Conservation (phyloP, 805 yeast genomes). For the Saturnispora gosingensis region DNA sequence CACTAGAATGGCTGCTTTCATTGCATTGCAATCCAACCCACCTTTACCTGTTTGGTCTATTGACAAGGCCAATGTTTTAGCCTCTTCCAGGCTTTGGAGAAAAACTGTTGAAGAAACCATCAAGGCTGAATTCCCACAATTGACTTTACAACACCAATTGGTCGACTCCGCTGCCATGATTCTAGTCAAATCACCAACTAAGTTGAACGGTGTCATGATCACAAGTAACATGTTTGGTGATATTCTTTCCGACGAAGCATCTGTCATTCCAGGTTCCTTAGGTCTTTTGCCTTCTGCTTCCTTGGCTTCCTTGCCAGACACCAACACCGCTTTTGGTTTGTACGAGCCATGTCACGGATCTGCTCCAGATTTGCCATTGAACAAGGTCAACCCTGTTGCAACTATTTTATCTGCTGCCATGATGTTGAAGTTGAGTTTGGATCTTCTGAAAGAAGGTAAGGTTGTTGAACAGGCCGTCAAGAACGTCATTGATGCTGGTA, state of each 20-base stretch:
- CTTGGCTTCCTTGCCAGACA: conserved; percentile 92
- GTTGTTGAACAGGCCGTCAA: conserved; percentile 86
- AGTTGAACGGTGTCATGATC: conserved; percentile 84
- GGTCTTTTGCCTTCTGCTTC: conserved; percentile 96
- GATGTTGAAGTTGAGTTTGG: conserved; percentile 90
- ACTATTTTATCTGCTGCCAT: conserved; percentile 92
- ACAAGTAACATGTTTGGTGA: conserved; percentile 98
- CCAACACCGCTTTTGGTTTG: conserved; percentile 87
- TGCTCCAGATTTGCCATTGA: conserved; percentile 85
- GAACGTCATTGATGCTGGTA: conserved; percentile 67
- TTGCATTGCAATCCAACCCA: conserved; percentile 88
- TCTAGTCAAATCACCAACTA: conserved; percentile 81
- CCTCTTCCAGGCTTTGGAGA: conserved; percentile 95
- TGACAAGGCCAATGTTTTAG: conserved; percentile 96
- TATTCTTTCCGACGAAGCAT: conserved; percentile 95
- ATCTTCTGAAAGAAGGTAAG: conserved; percentile 73
- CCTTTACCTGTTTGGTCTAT: conserved; percentile 94
- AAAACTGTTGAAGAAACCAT: conserved; percentile 82
- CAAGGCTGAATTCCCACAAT: conserved; percentile 80
- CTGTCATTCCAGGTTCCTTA: conserved; percentile 94
- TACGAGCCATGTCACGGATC: conserved; percentile 99
- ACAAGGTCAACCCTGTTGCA: conserved; percentile 92
- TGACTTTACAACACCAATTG: conserved; percentile 83
- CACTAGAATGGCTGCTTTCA: conserved; percentile 96
- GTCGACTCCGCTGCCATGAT: conserved; percentile 99